Evolutionary conservation across 352 stramenopile species (phyloP), one percentile per base, ranked within the genome.

Genomic region (Pythium rhizo-oryzae): DNA sequence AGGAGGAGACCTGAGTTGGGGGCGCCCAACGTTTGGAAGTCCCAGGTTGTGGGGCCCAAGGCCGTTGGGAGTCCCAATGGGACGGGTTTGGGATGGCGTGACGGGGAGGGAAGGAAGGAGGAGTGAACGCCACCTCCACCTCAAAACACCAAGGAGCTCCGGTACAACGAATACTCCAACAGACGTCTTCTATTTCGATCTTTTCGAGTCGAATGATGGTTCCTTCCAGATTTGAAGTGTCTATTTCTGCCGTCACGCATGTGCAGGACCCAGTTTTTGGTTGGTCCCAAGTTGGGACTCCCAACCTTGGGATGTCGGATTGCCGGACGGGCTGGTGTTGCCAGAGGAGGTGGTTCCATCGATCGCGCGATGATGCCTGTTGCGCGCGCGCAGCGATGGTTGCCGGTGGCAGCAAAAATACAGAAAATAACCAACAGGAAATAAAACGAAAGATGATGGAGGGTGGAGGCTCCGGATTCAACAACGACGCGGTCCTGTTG

Each of bases 171-270:
- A 25, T 0, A 12, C 9, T 24, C 46, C 33, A 66, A 67, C 49
- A 52, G 50, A 18, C 53, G 33, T 59, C 52, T 71, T 71, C 65
- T 71, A 67, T 72, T 67, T 67, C 41, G 59, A 71, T 56, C 47
- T 41, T 50, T 41, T 41, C 35, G 13, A 39, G 13, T 55, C 59
- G 53, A 30, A 15, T 60, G n/a, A 12, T 50, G n/a, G 16, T 62
- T 67, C 65, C 35, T 72, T 72, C 65, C 44, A 59, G 35, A 62
- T 51, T 63, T 63, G 47, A 47, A 39, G 18, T 28, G 64, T 53
- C 47, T 65, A 60, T 49, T 71, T 66, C 39, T 61, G 41, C 30
- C 39, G 41, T 47, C 41, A 47, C n/a, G n/a, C 35, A 41, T 43
- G 7, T 52, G 21, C 37, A 47, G 4, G 41, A 49, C 9, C 41